A percentile compares a stretch with the other conserved stretches of the same genome.
These are phyloP conservation scores for Picea mariana DNA, from an alignment of 83 land plant species.

Conservation along the genomic window DNA sequence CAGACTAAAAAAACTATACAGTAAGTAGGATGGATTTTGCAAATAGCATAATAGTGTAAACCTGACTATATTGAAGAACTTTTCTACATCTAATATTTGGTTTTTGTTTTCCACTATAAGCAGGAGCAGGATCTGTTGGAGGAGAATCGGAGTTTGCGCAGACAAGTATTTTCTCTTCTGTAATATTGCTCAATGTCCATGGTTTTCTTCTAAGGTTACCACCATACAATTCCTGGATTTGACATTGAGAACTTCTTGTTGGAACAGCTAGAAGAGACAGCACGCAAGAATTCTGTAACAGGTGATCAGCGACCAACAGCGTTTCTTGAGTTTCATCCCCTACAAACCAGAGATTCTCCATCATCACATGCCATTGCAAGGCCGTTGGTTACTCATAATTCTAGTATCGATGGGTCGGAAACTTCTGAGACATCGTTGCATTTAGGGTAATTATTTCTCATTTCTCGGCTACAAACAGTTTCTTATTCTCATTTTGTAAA, in stretches of 20 bases:
- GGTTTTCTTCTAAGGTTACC: background rate
- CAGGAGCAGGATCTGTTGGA: constrained; percentile 3
- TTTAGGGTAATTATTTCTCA: background rate
- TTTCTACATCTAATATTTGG: background rate
- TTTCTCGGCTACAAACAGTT: background rate
- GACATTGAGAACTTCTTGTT: background rate
- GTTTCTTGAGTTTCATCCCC: background rate
- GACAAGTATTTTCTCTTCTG: constrained; percentile 2
- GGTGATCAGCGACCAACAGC: background rate
- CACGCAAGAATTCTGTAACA: background rate
- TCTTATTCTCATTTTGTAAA: background rate
- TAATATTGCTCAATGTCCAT: background rate
- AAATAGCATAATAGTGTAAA: background rate
- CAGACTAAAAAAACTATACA: too few relatives aligned
- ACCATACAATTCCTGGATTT: background rate
- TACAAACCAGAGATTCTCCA: constrained; percentile 1
- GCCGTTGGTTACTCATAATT: background rate
- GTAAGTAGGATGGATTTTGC: background rate
- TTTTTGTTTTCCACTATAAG: background rate
- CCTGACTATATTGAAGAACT: background rate
- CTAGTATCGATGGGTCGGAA: background rate
- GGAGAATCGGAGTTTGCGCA: constrained; percentile 3
- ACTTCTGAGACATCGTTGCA: constrained; percentile 9
- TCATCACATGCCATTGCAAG: background rate
- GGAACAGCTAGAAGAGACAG: constrained; percentile 1